Percentiles rank a stretch among this genome's conserved stretches.
phyloP scores from a whole-genome alignment of 2,329 filamentous ascomycete genomes.

The Cladobotryum mycophilum region DNA sequence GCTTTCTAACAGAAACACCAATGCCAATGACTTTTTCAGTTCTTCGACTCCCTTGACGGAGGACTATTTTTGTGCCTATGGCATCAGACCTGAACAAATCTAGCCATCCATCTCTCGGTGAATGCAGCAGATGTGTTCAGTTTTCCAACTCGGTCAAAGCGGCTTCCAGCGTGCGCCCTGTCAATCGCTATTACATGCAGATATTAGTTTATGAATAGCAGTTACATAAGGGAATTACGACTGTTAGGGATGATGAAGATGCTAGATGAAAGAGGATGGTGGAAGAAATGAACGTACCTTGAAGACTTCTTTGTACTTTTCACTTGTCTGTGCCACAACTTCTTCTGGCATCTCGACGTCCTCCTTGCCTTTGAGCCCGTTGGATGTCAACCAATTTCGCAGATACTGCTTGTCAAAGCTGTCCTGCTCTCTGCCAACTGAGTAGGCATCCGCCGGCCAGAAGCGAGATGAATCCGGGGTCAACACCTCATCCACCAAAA shows the following conservation, averaged over 20 bases:
- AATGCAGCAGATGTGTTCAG: not conserved
- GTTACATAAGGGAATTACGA: not conserved
- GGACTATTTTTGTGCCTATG: too few species aligned
- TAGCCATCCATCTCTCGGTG: too few species aligned
- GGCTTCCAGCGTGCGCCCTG: conserved; percentile 12
- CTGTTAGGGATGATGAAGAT: not conserved
- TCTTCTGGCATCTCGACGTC: conserved; percentile 51
- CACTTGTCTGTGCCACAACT: conserved; percentile 61
- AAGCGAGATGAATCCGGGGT: conserved; percentile 82
- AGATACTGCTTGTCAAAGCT: conserved; percentile 88
- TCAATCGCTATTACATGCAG: not conserved
- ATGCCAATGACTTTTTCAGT: too few species aligned
- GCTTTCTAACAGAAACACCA: too few species aligned
- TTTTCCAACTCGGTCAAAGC: conserved; percentile 11
- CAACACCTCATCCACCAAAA: conserved; percentile 69
- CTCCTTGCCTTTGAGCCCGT: conserved; percentile 53
- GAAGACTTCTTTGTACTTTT: conserved; percentile 72
- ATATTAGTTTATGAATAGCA: not conserved
- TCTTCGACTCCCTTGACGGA: too few species aligned
- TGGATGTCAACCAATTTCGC: conserved; percentile 70
- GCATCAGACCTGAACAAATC: too few species aligned
- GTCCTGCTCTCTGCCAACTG: conserved; percentile 66
- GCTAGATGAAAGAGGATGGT: not conserved
- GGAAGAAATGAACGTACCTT: conserved; percentile 4
- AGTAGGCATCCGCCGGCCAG: conserved; percentile 64